Base-by-base conservation (phyloP, 2,329 filamentous ascomycete species). In the Fonsecaea multimorphosa region DNA sequence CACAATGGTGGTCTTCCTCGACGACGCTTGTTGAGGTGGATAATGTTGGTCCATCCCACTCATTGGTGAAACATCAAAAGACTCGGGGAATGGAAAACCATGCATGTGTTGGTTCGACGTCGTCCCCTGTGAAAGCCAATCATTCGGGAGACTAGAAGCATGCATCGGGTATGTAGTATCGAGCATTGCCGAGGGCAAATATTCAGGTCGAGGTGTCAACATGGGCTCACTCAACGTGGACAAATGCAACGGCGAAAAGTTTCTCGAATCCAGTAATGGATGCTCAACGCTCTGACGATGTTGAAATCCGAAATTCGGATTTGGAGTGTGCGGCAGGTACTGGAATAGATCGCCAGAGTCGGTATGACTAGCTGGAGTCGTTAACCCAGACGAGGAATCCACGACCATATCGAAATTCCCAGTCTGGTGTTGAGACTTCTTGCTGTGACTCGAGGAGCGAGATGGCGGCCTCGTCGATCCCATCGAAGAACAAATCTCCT, bases 401-500 rank as follows among this genome's bases (percentile, higher is more conserved):
- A 27, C 32, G 14, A 27, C 31, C 14, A 34, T 36, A 40, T 40
- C n/a, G 31, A 57, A 57, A n/a, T 27, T 40, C 7, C 12, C 54
- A 27, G 22, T 12, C 19, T 57, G 54, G 6, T 5, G 6, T 6
- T 57, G 54, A 22, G 54, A 38, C 9, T 40, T 31, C 34, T 22
- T 57, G 34, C 54, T 57, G 24, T 27, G 31, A 16, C 1, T 40
- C 29, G 54, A 57, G 22, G 54, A 34, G 8, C 54, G 54, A 14
- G 54, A 57, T 24, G 54, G 31, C 32, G 54, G 54, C 22, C 54
- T 57, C 22, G 54, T 57, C 54, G 54, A 57, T 19, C n/a, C 27
- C 29, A 57, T 57, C 16, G 54, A 57, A 34, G 54, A 36, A 40
- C 31, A 57, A 3, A 29, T 38, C 22, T 57, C 54, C n/a, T 57